Evolutionary conservation across 2,329 filamentous ascomycete genomes (phyloP).

Genomic region (Neonectria neomacrospora): DNA sequence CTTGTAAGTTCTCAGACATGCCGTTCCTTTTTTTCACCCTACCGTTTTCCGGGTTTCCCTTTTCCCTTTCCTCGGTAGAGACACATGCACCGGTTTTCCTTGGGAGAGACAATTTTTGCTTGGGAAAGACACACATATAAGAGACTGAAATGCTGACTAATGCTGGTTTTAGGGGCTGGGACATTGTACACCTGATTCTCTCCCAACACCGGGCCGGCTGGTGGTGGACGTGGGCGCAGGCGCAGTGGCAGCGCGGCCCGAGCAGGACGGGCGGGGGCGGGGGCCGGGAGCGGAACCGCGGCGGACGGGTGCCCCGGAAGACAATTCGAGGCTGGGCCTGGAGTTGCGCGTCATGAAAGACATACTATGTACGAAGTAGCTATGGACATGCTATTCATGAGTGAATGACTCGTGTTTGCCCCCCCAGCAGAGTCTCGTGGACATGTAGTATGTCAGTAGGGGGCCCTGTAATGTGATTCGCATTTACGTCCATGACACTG

Average conservation of each 20-base stretch:
- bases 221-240: conserved; percentile 37
- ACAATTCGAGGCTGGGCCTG: conserved; percentile 39
- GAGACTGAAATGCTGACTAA: conserved; percentile 21
- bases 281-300: conserved; percentile 8
- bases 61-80: neutral
- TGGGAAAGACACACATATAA: neutral
- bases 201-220: conserved; percentile 34
- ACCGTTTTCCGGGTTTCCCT: neutral
- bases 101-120: neutral
- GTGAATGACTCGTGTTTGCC: neutral
- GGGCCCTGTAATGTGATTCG: conserved; percentile 24
- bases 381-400: conserved; percentile 2
- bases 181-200: conserved; percentile 38
- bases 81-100: neutral
- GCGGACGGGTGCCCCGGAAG: conserved; percentile 17
- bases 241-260: conserved; percentile 35
- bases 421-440: neutral
- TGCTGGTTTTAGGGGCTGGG: conserved; percentile 33
- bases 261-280: conserved; percentile 23
- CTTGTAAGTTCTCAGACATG: conserved; percentile 42
- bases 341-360: conserved; percentile 39
- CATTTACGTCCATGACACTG: conserved; percentile 1
- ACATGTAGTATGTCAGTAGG: neutral
- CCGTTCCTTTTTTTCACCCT: neutral
- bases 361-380: neutral